Evolutionary conservation across 2,329 filamentous ascomycete species (phyloP).

Genomic region (Aspergillus ustus): DNA sequence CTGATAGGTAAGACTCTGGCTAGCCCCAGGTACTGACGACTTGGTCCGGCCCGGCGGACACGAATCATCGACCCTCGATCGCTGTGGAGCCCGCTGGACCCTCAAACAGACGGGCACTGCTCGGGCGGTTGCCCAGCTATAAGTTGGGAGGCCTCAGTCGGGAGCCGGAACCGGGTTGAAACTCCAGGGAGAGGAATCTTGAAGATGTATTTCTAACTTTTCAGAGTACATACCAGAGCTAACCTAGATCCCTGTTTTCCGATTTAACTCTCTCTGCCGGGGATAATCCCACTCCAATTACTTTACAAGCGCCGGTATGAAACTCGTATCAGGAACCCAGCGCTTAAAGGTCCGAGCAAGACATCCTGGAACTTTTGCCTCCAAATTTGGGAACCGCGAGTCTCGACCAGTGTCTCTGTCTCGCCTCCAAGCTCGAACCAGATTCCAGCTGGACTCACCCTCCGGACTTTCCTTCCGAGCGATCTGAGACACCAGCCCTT

Average conservation of each 20-base stretch:
- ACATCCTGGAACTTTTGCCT: neutral
- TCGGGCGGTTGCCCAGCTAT: neutral
- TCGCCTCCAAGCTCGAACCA: neutral
- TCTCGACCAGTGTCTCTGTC: slow-evolving; percentile 2
- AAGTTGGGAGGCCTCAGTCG: neutral
- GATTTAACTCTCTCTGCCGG: neutral
- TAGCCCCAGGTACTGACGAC: slow-evolving; percentile 31
- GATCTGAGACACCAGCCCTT: slow-evolving; percentile 17
- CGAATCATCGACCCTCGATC: slow-evolving; percentile 27
- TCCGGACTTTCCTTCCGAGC: slow-evolving; percentile 1
- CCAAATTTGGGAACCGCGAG: neutral
- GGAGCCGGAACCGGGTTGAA: neutral
- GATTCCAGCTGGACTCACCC: neutral
- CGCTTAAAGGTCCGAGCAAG: slow-evolving; percentile 4
- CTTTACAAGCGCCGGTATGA: slow-evolving; percentile 16
- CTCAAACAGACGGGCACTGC: neutral
- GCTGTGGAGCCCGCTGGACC: slow-evolving; percentile 23
- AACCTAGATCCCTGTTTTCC: neutral
- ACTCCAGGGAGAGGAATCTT: neutral
- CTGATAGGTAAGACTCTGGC: slow-evolving; percentile 22
- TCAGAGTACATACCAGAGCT: neutral
- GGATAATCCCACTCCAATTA: neutral
- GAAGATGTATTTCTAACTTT: neutral
- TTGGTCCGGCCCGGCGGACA: slow-evolving; percentile 28
- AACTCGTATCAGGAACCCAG: slow-evolving; percentile 27